phyloP scores from a whole-genome alignment of 495 filamentous ascomycete genomes.

The Talaromyces liani region DNA sequence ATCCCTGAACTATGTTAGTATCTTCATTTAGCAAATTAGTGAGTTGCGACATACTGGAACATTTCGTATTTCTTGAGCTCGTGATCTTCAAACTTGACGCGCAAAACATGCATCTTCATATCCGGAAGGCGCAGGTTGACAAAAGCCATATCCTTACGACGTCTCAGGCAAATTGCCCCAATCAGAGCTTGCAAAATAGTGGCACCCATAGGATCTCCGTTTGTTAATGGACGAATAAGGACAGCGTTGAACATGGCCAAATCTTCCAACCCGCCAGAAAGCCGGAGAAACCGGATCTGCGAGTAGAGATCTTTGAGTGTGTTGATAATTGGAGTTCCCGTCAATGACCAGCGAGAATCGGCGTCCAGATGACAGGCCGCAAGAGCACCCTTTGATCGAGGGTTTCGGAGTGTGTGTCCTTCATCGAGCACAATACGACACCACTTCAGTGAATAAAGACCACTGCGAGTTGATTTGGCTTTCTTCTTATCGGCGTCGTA shows the following conservation, averaged over 20 bases:
- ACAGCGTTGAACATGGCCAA: conserved; percentile 66
- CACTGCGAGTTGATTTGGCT: conserved; percentile 21
- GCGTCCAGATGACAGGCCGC: conserved; percentile 62
- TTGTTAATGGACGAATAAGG: conserved; percentile 62
- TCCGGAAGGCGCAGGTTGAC: conserved; percentile 75
- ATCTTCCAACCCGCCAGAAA: conserved; percentile 72
- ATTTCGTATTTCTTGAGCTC: conserved; percentile 77
- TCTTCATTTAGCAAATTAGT: conserved; percentile 1
- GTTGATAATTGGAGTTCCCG: conserved; percentile 75
- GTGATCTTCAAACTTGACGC: conserved; percentile 64
- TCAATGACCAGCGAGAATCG: conserved; percentile 72
- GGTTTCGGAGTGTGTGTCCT: conserved; percentile 79
- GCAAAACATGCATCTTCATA: conserved; percentile 74
- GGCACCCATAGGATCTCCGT: conserved; percentile 51
- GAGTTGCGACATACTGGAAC: conserved; percentile 44
- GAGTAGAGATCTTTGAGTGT: conserved; percentile 77
- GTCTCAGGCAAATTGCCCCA: conserved; percentile 72
- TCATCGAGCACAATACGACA: conserved; percentile 81
- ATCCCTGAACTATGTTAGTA: conserved; percentile 32
- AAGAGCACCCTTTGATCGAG: conserved; percentile 58
- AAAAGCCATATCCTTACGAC: conserved; percentile 86
- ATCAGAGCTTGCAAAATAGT: conserved; percentile 69
- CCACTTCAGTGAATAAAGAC: conserved; percentile 65
- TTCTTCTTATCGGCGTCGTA: conserved; percentile 26
- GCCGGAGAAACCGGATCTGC: conserved; percentile 67